Evolutionary conservation across 768 basidiomycete species (phyloP), one percentile per base, ranked within the genome.

Genomic region (Russula virescens): DNA sequence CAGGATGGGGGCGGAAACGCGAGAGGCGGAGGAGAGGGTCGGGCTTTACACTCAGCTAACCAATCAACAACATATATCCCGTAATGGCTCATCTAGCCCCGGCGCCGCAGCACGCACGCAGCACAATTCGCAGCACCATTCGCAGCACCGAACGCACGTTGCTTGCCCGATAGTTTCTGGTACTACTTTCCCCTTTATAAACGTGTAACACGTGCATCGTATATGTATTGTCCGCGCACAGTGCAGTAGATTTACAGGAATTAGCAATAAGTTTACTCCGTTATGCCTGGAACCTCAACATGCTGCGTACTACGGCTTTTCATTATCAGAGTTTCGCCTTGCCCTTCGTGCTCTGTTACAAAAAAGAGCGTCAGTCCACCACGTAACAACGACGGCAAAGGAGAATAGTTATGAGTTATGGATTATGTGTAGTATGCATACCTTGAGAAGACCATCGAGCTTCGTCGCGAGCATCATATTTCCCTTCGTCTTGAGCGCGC

Each of bases 381-480:
- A 25, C 13, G 28, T n/a, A n/a, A n/a, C n/a, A n/a, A n/a, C n/a
- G 9, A 13, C 31, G 31, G 31, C 31, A 31, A 31, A 4, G 31
- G 8, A 31, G 31, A 31, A 4, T 8, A 8, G 31, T 4, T 31
- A 25, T 5, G 34, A 43, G 38, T 38, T 11, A 9, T 9, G 38
- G n/a, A n/a, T n/a, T 38, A 11, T 38, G 14, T 10, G 18, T 2
- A 23, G 0, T 11, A 14, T 40, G 68, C 79, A 57, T 59, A 91
- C 92, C 82, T 89, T 90, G 54, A 98, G 81, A 16, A 98, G 82
- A 11, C 77, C 79, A 67, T 89, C 88, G 40, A 97, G 88, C 74
- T 96, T 98, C 26, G 92, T 95, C 1, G 90, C 92, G 64, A 95
- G 82, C 91, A 95, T 94, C 75, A 94, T 85, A 76, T 94, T 94